Base-by-base conservation (phyloP, 1,284 basidiomycete species). In the Porodaedalea pini region DNA sequence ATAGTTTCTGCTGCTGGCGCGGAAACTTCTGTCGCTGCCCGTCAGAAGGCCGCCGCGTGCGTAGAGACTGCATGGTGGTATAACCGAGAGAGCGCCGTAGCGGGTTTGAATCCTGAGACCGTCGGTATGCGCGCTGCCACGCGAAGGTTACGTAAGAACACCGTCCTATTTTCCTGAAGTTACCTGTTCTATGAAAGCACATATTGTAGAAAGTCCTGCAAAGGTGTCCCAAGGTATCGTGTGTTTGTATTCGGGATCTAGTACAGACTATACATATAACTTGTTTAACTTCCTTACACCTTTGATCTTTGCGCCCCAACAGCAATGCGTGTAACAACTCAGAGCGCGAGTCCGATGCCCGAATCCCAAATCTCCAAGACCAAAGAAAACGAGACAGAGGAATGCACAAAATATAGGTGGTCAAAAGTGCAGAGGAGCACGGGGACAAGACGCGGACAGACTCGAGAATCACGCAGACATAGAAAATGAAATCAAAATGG, bases 21-120 rank as follows among this genome's bases (percentile, higher is more conserved):
- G 59, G 54, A 25, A 62, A 60, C 36, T 67, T 68, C 40, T 67
- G 64, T 4, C 62, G 62, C 64, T 66, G 2, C 74, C 70, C 62
- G 19, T 81, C 75, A 2, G 85, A 80, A 4, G 82, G 78, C 54
- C 72, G 76, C 57, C 82, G 74, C 8, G 80, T 79, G 44, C 86
- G 82, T 2, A 88, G 78, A 2, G 85, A 85, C 66, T 88, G 81
- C 85, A 88, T 86, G 47, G 57, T 56, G 10, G 34, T 21, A 11
- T 45, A 25, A 23, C 13, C 7, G 39, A 3, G 4, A 44, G 25
- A 5, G 19, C 10, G 15, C 5, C 23, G 51, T 8, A 17, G 15
- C 29, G 51, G 8, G 36, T 25, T 6, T 15, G 11, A 27, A 17
- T 4, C n/a, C n/a, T n/a, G 7, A 8, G 17, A 6, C n/a, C 8